phyloP scores from a whole-genome alignment of 805 yeast genomes.

The Grigorovia jiainica region DNA sequence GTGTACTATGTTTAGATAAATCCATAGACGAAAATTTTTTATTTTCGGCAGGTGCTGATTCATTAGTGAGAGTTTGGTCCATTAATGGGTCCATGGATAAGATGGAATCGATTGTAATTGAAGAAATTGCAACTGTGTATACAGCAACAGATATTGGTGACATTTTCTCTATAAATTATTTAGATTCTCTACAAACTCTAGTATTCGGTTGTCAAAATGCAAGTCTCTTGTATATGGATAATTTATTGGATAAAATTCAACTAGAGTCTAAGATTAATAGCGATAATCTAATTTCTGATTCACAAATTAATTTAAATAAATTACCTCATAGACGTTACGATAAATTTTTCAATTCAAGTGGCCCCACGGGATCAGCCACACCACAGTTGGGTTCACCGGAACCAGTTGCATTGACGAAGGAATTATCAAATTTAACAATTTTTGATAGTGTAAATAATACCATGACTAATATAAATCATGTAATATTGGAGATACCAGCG shows the following conservation, averaged over 20 bases:
- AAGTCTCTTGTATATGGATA: constrained; percentile 62
- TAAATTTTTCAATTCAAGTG: constrained; percentile 81
- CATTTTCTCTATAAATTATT: constrained; percentile 74
- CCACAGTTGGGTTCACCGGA: background rate
- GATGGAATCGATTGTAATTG: constrained; percentile 15
- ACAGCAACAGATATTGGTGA: constrained; percentile 88
- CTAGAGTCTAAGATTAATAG: background rate
- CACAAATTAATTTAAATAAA: constrained; percentile 25
- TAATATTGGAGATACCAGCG: constrained; percentile 58
- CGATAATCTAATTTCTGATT: constrained; percentile 1
- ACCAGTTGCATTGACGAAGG: background rate
- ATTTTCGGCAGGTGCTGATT: constrained; percentile 85
- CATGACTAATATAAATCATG: constrained; percentile 4
- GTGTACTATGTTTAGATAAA: constrained; percentile 57
- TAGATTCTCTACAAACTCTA: constrained; percentile 46
- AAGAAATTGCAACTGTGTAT: constrained; percentile 63
- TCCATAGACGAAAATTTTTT: constrained; percentile 46
- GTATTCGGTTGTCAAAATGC: constrained; percentile 93
- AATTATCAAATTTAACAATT: background rate
- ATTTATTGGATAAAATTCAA: constrained; percentile 17
- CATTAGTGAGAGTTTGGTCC: constrained; percentile 80
- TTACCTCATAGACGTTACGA: constrained; percentile 65
- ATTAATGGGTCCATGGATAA: constrained; percentile 28
- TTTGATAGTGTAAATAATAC: background rate
- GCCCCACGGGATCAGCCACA: constrained; percentile 56